Evolutionary conservation across 2,329 filamentous ascomycete genomes (phyloP).

Genomic region (Cephalotrichum gorgonifer): DNA sequence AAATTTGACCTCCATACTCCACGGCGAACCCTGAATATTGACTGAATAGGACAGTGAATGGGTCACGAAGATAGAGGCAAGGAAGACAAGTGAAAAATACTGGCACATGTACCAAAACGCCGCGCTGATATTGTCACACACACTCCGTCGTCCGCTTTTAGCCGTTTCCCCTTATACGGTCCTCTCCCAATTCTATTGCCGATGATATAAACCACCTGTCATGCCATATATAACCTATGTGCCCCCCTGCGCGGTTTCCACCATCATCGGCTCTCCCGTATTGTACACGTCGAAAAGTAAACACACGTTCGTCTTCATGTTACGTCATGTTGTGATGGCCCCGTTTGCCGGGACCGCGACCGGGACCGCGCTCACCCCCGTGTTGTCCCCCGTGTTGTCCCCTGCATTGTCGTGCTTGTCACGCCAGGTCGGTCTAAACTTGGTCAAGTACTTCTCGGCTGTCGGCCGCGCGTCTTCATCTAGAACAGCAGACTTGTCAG

Average conservation of each 20-base stretch:
- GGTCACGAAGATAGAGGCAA: too few relatives aligned
- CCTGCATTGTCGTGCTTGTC: conserved; percentile 15
- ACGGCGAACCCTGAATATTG: too few relatives aligned
- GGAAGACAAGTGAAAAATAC: too few relatives aligned
- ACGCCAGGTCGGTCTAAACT: conserved; percentile 48
- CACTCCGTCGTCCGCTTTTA: too few relatives aligned
- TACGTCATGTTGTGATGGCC: background rate
- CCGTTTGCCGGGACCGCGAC: background rate
- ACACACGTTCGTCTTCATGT: background rate
- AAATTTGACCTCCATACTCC: too few relatives aligned
- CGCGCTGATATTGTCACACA: too few relatives aligned
- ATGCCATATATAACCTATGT: too few relatives aligned
- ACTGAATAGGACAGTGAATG: too few relatives aligned
- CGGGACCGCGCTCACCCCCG: conserved; percentile 9
- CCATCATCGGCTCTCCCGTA: background rate
- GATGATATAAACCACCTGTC: too few relatives aligned
- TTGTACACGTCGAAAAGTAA: background rate
- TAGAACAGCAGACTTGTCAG: conserved; percentile 14
- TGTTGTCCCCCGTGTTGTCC: conserved; percentile 7
- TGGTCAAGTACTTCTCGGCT: conserved; percentile 51
- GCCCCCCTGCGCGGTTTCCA: background rate
- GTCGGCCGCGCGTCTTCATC: conserved; percentile 53
- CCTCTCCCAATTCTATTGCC: too few relatives aligned
- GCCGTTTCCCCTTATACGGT: too few relatives aligned
- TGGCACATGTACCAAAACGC: too few relatives aligned